Evolutionary conservation across 2,329 filamentous ascomycete species (phyloP), one percentile per base, ranked within the genome.

Genomic region (Ophiocordyceps robertsii): DNA sequence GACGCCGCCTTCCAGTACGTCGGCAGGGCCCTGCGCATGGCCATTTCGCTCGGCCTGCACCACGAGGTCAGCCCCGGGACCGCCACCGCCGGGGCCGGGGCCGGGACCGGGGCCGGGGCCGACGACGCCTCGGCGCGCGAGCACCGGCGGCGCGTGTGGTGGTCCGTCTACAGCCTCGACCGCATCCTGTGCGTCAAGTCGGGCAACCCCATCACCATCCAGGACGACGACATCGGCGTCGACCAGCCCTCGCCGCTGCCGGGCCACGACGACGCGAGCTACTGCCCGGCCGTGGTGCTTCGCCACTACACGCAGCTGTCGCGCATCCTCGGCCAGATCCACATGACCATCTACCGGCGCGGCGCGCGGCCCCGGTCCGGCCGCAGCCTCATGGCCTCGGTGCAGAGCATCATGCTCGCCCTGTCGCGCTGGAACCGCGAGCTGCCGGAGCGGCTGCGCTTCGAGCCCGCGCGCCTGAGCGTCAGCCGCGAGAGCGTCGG

Each of bases 121-220:
- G 56, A 71, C 6, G 62, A 63, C 43, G 60, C 65, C 14, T 56
- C 56, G 1, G 61, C 62, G 11, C 59, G 65, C 31, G 72, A 75
- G 46, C 68, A 67, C 43, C 63, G 72, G 9, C 64, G 72, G 8
- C 63, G 70, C 8, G 62, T 71, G 4, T 75, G 71, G 71, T 75
- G 72, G 72, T 72, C 67, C 29, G 65, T 74, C 2, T 75, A 75
- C 50, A 73, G 69, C 47, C 56, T 75, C 32, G 72, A 75, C 51
- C 60, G 69, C 13, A 66, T 75, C 27, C 56, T 74, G 1, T 69
- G 66, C 3, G 68, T 71, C 44, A 75, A 74, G 46, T 70, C 68
- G 1, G 72, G 72, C 8, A 71, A 73, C 47, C 71, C 72, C 1
- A 62, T 75, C 29, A 69, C 71, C 1, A 71, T 75, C 21, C 62